A percentile compares a stretch with the other conserved stretches of the same genome.
Evolutionary conservation across 305 asterid genomes (phyloP).

Genomic region (Solanum chacoense): DNA sequence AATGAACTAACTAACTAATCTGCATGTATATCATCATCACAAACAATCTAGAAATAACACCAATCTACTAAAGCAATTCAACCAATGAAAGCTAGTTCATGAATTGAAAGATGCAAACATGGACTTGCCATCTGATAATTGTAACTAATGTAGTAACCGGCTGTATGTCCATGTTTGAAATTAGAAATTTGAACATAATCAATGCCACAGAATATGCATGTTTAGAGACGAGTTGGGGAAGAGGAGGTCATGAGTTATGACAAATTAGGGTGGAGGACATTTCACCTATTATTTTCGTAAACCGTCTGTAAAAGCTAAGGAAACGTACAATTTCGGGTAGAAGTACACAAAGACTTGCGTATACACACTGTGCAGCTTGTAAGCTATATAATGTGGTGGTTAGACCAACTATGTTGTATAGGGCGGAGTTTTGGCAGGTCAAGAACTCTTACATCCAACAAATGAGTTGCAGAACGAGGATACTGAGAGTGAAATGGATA

Average conservation of each 20-base stretch:
- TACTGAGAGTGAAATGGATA: neutral
- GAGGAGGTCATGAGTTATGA: neutral
- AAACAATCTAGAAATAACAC: neutral
- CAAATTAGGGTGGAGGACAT: neutral
- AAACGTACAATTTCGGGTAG: neutral
- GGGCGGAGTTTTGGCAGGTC: neutral
- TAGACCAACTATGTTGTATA: neutral
- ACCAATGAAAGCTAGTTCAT: neutral
- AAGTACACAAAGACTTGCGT: neutral
- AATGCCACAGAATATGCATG: neutral
- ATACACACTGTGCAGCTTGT: neutral
- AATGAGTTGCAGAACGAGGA: too few species aligned
- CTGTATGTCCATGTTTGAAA: neutral
- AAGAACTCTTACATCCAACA: neutral
- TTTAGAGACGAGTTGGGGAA: neutral
- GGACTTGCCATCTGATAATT: neutral
- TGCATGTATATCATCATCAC: neutral
- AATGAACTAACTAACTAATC: neutral
- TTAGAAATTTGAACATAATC: neutral
- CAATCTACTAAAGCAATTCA: neutral
- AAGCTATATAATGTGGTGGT: neutral
- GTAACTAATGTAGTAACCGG: neutral
- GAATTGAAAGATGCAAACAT: neutral
- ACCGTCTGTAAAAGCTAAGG: neutral
- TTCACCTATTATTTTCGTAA: neutral